Evolutionary conservation across 1,284 basidiomycete genomes (phyloP).

Genomic region (Athelia psychrophila): DNA sequence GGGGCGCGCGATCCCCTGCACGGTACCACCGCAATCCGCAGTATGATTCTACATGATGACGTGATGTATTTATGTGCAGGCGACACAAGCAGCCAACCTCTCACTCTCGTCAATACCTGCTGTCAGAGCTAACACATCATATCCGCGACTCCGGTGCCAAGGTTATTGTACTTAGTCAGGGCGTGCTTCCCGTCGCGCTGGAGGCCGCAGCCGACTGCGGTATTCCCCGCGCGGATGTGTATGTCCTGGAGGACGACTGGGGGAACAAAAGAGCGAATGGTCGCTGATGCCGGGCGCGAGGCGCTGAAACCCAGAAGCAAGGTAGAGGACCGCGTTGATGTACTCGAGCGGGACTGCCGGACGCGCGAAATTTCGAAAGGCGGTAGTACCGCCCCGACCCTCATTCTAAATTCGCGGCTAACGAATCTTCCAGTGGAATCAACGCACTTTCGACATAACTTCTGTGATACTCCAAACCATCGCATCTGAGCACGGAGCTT

Average conservation of each 20-base stretch:
- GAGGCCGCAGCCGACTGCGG: background rate
- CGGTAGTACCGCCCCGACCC: no score
- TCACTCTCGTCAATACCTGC: background rate
- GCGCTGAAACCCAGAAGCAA: background rate
- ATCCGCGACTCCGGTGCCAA: background rate
- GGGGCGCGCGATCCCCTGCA: no score
- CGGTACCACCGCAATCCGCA: no score
- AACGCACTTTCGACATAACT: constrained; percentile 64
- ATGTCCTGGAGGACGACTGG: background rate
- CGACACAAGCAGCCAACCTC: background rate
- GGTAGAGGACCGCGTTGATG: constrained; percentile 58
- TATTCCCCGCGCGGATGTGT: background rate
- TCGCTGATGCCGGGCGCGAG: background rate
- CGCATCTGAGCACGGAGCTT: constrained; percentile 42
- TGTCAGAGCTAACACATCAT: background rate
- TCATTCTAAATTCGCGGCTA: background rate
- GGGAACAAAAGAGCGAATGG: background rate
- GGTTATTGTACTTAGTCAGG: background rate
- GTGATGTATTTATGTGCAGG: no score
- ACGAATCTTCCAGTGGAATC: constrained; percentile 33
- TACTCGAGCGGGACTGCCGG: constrained; percentile 69
- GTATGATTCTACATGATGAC: no score
- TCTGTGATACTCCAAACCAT: constrained; percentile 36
- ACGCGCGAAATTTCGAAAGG: constrained; percentile 53
- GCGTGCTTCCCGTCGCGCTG: background rate